Percentiles rank a stretch among this genome's conserved stretches.
phyloP scores from a whole-genome alignment of 2,329 filamentous ascomycete species.

The Byssoonygena ceratinophila region DNA sequence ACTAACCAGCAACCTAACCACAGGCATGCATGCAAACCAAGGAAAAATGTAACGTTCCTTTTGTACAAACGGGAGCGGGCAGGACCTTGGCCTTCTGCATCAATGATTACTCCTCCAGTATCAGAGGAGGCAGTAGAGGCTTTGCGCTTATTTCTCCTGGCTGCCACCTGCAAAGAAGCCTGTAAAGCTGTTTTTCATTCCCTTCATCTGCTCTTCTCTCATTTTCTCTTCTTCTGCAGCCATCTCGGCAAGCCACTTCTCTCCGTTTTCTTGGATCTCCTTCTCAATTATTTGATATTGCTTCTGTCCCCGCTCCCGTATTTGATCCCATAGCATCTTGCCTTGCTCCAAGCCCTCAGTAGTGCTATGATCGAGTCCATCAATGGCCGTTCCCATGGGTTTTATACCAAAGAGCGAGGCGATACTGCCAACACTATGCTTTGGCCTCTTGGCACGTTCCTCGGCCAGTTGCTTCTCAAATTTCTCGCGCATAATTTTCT shows the following conservation, averaged over 20 bases:
- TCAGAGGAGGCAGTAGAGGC: not conserved
- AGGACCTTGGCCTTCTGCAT: not conserved
- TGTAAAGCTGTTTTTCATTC: constrained; percentile 71
- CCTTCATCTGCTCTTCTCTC: constrained; percentile 82
- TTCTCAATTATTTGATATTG: constrained; percentile 83
- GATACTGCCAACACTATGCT: constrained; percentile 55
- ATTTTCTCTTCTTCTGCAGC: constrained; percentile 76
- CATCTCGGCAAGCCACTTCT: constrained; percentile 93
- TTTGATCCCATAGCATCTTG: constrained; percentile 95
- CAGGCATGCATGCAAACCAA: not conserved
- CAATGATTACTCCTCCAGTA: not conserved
- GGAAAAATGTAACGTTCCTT: not conserved
- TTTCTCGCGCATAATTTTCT: constrained; percentile 72
- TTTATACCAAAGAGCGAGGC: constrained; percentile 69
- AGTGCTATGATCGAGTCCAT: constrained; percentile 55
- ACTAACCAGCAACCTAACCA: not conserved
- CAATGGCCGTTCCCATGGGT: constrained; percentile 45
- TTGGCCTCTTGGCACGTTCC: constrained; percentile 54
- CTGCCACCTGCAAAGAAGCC: constrained; percentile 40
- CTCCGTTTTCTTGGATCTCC: constrained; percentile 85
- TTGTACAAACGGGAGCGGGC: not conserved
- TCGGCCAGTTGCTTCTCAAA: constrained; percentile 68
- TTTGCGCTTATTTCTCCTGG: not conserved
- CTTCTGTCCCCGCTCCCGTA: constrained; percentile 79
- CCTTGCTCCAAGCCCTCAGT: constrained; percentile 74